phyloP scores from a whole-genome alignment of 73 alveolate species.

The Diophrys appendiculata region DNA sequence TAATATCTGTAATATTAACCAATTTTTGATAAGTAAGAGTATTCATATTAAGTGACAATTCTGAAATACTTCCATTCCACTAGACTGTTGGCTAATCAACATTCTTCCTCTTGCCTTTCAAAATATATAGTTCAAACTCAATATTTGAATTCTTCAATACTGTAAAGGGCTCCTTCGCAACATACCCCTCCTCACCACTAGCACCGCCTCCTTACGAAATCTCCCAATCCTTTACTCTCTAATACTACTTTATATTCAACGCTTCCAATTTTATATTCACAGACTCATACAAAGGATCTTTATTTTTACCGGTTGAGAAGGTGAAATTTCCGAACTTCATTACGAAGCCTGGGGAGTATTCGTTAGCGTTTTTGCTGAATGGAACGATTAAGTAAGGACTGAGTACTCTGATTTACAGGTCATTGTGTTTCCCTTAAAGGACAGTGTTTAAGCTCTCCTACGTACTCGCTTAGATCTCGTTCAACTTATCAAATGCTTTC shows the following conservation, averaged over 20 bases:
- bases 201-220: too few relatives aligned
- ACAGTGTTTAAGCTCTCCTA: constrained; percentile 12
- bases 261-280: not conserved
- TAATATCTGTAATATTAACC: constrained; percentile 22
- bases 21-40: constrained; percentile 32
- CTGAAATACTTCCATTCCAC: not conserved
- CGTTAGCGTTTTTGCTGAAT: constrained; percentile 22
- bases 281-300: not conserved
- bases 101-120: too few relatives aligned
- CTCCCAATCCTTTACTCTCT: too few relatives aligned
- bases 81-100: too few relatives aligned
- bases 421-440: constrained; percentile 27
- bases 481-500: constrained; percentile 41
- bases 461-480: constrained; percentile 20
- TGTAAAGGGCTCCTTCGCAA: too few relatives aligned
- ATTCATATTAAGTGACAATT: constrained; percentile 11
- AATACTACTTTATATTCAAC: too few relatives aligned
- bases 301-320: not conserved
- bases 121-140: too few relatives aligned
- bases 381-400: constrained; percentile 46
- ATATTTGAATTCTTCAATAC: too few relatives aligned
- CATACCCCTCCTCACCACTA: too few relatives aligned
- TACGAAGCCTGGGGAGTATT: constrained; percentile 28
- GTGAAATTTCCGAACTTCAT: constrained; percentile 40
- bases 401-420: constrained; percentile 14